Conservation (phyloP, 345 rosid species). For the Boechera stricta region DNA sequence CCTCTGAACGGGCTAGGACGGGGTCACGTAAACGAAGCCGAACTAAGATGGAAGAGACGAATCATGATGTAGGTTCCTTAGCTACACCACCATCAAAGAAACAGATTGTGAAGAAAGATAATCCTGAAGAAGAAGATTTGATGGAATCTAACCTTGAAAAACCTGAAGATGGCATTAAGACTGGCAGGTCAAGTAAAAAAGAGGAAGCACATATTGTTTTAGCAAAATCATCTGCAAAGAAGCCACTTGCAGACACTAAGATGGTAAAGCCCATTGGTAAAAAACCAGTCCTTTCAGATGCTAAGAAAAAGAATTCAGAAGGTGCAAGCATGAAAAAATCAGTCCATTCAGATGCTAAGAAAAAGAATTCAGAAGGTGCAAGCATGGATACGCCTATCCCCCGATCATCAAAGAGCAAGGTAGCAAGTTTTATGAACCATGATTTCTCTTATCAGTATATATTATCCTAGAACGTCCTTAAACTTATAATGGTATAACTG, state of each 20-base stretch:
- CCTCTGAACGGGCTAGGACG: conserved; percentile 27
- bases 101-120: conserved; percentile 36
- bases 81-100: conserved; percentile 28
- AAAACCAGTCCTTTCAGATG: conserved; percentile 24
- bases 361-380: conserved; percentile 35
- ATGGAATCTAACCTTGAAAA: conserved; percentile 38
- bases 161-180: conserved; percentile 38
- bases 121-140: conserved; percentile 43
- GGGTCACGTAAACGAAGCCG: conserved; percentile 46
- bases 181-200: conserved; percentile 43
- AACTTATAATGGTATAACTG: conserved; percentile 27
- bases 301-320: conserved; percentile 34
- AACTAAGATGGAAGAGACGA: conserved; percentile 44
- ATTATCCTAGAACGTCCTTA: conserved; percentile 1
- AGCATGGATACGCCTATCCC: conserved; percentile 32
- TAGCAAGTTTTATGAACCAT: conserved; percentile 33
- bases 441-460: conserved; percentile 17
- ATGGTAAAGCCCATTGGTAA: conserved; percentile 31
- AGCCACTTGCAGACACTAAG: conserved; percentile 38
- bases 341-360: conserved; percentile 22
- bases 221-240: conserved; percentile 39
- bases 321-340: not conserved
- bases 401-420: conserved; percentile 52
- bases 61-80: conserved; percentile 44
- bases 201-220: conserved; percentile 20